Conservation (phyloP, 1,284 basidiomycete species). For the Singerocomus inundabilis region DNA sequence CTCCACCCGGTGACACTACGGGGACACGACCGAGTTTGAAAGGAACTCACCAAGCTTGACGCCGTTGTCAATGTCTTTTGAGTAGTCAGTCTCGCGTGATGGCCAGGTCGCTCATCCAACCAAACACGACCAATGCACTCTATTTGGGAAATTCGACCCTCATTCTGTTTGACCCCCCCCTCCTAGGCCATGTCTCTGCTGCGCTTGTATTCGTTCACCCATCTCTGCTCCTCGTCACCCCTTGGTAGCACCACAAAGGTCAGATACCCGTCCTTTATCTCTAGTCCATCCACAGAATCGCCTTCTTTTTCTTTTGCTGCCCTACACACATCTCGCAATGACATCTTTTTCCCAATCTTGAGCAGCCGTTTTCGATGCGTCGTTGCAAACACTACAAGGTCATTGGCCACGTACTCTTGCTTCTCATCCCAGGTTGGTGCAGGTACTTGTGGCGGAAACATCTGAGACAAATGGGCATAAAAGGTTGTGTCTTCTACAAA, state of each 20-base stretch:
- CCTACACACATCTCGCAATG: conserved; percentile 73
- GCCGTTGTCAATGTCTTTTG: conserved; percentile 41
- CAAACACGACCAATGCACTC: conserved; percentile 34
- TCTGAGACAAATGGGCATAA: conserved; percentile 70
- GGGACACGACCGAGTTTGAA: conserved; percentile 20
- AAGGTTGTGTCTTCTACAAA: conserved; percentile 89
- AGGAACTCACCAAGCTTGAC: conserved; percentile 46
- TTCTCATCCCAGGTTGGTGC: conserved; percentile 76
- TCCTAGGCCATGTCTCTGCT: conserved; percentile 37
- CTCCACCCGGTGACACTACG: conserved; percentile 10
- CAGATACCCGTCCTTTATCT: conserved; percentile 84
- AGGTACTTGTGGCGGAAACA: conserved; percentile 74
- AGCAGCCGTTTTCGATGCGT: conserved; percentile 76
- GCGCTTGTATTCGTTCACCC: conserved; percentile 89
- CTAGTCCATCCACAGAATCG: conserved; percentile 73
- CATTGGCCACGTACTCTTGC: conserved; percentile 67
- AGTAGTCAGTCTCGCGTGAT: conserved; percentile 12
- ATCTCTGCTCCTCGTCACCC: conserved; percentile 78
- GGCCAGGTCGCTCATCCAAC: conserved; percentile 12
- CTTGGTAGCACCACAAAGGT: conserved; percentile 85
- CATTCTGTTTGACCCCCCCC: conserved; percentile 6
- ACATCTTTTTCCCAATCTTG: conserved; percentile 89
- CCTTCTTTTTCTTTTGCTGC: conserved; percentile 60
- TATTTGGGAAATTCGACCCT: conserved; percentile 15
- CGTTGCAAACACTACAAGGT: conserved; percentile 81